Conservation (phyloP, 768 basidiomycete genomes). For the Inosperma sp. region DNA sequence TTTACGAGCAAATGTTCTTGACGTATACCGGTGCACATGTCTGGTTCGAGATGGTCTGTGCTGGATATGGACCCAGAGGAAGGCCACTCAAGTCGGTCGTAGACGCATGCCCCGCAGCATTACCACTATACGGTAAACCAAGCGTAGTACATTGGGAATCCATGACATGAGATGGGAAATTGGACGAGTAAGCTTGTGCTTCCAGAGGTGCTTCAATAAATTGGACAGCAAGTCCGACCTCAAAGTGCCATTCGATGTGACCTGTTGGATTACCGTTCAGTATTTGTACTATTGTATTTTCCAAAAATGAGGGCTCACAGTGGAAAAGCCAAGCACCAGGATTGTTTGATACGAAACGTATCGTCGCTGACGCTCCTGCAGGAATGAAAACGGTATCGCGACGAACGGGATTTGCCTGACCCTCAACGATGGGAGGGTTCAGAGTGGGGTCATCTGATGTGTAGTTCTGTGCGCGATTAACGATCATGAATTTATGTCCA, state of each 20-base stretch:
- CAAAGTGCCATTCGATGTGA: constrained; percentile 85
- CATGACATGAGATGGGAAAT: constrained; percentile 51
- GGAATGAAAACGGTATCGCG: constrained; percentile 84
- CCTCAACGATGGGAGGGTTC: constrained; percentile 76
- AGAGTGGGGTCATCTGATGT: constrained; percentile 66
- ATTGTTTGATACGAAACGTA: constrained; percentile 84
- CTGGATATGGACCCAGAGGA: constrained; percentile 63
- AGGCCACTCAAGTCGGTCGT: constrained; percentile 66
- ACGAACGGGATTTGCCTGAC: constrained; percentile 80
- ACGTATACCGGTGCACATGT: neutral
- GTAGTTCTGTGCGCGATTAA: constrained; percentile 65
- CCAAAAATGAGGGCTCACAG: constrained; percentile 42
- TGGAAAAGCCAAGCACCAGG: constrained; percentile 88
- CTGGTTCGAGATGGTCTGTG: constrained; percentile 21
- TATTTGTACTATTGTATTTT: neutral
- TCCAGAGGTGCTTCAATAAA: constrained; percentile 77
- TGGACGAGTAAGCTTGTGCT: constrained; percentile 48
- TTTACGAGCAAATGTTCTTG: too few species aligned
- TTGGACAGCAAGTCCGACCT: constrained; percentile 77
- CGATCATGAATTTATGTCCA: constrained; percentile 82
- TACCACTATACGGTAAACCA: constrained; percentile 61
- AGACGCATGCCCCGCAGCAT: constrained; percentile 77
- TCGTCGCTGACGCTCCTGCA: constrained; percentile 58
- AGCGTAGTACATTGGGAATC: constrained; percentile 69
- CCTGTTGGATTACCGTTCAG: constrained; percentile 34